These are phyloP conservation scores for Chaetomium tenue DNA, from an alignment of 495 filamentous ascomycete species.

Conservation along the genomic window DNA sequence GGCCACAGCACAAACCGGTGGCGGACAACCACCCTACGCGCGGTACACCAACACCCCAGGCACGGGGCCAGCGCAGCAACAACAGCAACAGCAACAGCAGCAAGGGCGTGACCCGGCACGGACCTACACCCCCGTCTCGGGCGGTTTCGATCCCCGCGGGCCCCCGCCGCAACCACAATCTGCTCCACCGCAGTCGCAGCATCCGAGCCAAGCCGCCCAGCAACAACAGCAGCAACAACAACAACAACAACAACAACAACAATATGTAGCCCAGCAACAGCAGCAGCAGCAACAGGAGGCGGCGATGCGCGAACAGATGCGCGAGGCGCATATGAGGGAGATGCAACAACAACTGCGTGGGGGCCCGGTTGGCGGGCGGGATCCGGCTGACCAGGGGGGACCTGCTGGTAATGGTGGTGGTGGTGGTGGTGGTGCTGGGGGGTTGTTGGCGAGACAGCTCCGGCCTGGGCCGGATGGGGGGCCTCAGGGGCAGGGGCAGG, in stretches of 20 bases:
- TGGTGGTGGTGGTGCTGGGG: not conserved
- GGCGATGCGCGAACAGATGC: conserved; percentile 19
- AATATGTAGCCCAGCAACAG: not conserved
- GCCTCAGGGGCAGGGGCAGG: conserved; percentile 22
- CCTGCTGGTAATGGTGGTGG: not conserved
- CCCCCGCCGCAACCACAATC: conserved; percentile 20
- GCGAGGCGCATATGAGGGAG: conserved; percentile 24
- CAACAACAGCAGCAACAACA: conserved; percentile 18
- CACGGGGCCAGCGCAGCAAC: conserved; percentile 25
- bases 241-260: conserved; percentile 10
- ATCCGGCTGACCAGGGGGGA: not conserved
- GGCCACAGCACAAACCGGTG: conserved; percentile 5
- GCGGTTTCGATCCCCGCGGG: conserved; percentile 28
- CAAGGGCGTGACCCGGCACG: conserved; percentile 24
- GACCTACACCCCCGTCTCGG: conserved; percentile 34
- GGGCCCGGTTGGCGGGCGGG: not conserved
- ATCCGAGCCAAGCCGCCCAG: not conserved
- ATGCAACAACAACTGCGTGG: not conserved
- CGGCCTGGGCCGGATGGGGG: conserved; percentile 9
- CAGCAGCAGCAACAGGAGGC: conserved; percentile 4
- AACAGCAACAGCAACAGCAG: conserved; percentile 18
- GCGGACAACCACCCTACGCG: conserved; percentile 35
- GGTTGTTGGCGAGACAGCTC: conserved; percentile 12
- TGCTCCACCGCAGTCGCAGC: no score
- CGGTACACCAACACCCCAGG: conserved; percentile 36